Base-by-base conservation (phyloP, 768 basidiomycete genomes). In the Infundibulicybe gibba region DNA sequence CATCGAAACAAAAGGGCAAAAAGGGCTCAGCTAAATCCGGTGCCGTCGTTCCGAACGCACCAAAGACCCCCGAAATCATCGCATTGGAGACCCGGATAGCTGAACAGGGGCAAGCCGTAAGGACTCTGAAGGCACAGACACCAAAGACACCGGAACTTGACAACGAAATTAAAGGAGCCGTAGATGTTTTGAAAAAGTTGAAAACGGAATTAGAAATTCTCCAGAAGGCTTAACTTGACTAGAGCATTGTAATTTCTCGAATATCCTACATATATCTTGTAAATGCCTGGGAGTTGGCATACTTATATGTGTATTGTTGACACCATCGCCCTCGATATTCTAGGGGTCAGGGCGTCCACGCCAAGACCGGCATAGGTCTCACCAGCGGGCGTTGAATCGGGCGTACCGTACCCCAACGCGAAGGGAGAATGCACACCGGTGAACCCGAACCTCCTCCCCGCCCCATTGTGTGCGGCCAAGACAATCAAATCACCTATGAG, bases 71-170 rank as follows among this genome's bases (percentile, higher is more conserved):
- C 1, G 89, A 91, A 63, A 80, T 81, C 31, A 63, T 83, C 20
- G 83, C 79, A 3, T 67, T 90, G 48, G 93, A 93, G 64, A 77
- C 72, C 37, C 83, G 84, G 72, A 73, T 97, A 33, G 71, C 81
- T 33, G 79, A 77, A 43, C 92, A 97, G 61, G 93, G 90, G 0
- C 76, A 81, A 40, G 57, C 75, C 14, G 88, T 97, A 13, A 77
- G 90, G 32, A 63, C 71, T 43, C 61, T 97, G 58, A 95, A 90
- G 64, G 77, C 67, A 48, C 76, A 76, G 61, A 70, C 68, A 3
- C 77, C 78, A 6, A 83, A 80, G 66, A 76, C 77, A 11, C 62
- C 76, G 34, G 79, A 81, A 54, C 62, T 76, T n/a, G 87, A 87
- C 43, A 77, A 67, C 42, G 73, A 83, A 61, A 76, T 85, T 34